phyloP scores from a whole-genome alignment of 1,284 basidiomycete species.

The Fomitiporia mediterranea region DNA sequence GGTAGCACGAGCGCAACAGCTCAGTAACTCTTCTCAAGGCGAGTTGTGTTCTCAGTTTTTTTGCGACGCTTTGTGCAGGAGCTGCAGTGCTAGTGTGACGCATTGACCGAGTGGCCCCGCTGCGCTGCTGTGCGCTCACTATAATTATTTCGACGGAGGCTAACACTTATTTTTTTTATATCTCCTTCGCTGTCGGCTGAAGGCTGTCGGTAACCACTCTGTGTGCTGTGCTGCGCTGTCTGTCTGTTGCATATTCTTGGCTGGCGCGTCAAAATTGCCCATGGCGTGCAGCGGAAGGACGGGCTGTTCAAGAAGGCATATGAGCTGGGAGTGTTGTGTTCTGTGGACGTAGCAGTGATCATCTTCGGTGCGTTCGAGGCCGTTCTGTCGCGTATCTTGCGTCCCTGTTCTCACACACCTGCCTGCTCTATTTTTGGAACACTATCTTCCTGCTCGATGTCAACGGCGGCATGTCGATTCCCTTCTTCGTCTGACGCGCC shows the following conservation, averaged over 20 bases:
- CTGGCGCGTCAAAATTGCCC: neutral
- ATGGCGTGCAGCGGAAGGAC: slow-evolving; percentile 35
- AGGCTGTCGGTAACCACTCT: too few species aligned
- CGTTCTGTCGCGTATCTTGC: slow-evolving; percentile 18
- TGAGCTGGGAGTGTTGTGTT: slow-evolving; percentile 44
- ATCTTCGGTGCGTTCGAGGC: slow-evolving; percentile 45
- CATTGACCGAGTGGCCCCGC: too few species aligned
- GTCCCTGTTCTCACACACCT: neutral
- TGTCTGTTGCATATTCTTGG: neutral
- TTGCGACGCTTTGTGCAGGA: neutral
- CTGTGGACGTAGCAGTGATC: slow-evolving; percentile 29
- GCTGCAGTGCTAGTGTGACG: neutral
- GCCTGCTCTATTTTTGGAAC: slow-evolving; percentile 12
- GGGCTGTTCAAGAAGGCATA: slow-evolving; percentile 48
- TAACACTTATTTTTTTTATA: slow-evolving; percentile 9
- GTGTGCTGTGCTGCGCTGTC: neutral
- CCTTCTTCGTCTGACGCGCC: neutral
- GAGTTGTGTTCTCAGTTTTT: slow-evolving; percentile 10
- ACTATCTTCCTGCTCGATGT: neutral
- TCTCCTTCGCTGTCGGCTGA: neutral
- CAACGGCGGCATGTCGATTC: too few species aligned
- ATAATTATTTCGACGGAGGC: slow-evolving; percentile 10
- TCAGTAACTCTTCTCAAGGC: slow-evolving; percentile 45
- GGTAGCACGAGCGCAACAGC: slow-evolving; percentile 42
- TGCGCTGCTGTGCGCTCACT: neutral